phyloP scores from a whole-genome alignment of 1,139 yeast species.

The Kazachstania sp. region DNA sequence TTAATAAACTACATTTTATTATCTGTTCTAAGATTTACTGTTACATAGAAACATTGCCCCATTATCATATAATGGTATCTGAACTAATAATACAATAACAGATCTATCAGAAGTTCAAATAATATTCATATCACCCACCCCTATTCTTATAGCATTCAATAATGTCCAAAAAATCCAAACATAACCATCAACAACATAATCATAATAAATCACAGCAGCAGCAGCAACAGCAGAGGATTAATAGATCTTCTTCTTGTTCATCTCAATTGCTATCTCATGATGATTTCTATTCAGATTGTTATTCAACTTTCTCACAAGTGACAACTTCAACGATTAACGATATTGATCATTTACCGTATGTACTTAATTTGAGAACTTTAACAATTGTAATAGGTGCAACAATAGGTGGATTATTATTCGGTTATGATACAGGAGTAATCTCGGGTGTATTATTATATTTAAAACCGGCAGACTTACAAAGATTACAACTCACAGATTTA shows the following conservation, averaged over 20 bases:
- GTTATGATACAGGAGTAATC: slow-evolving; percentile 39
- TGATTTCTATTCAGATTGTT: slow-evolving; percentile 17
- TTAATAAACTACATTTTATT: too few species aligned
- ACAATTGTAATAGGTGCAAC: slow-evolving; percentile 27
- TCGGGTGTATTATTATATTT: slow-evolving; percentile 36
- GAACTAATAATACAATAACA: too few species aligned
- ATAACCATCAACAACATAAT: neutral
- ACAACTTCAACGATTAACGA: slow-evolving; percentile 24
- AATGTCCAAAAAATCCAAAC: neutral
- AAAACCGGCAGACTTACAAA: slow-evolving; percentile 29
- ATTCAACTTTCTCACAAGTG: slow-evolving; percentile 24
- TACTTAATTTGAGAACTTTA: slow-evolving; percentile 15
- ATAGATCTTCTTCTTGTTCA: neutral
- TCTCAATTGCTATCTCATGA: neutral
- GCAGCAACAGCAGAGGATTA: too few species aligned
- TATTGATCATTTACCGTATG: slow-evolving; percentile 23
- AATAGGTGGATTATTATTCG: slow-evolving; percentile 37
- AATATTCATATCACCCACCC: too few species aligned
- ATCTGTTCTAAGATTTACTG: too few species aligned
- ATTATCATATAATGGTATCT: too few species aligned
- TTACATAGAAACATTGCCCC: too few species aligned
- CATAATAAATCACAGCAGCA: neutral
- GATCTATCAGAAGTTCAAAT: too few species aligned
- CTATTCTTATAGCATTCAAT: too few species aligned
- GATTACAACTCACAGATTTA: slow-evolving; percentile 22